Evolutionary conservation across 768 basidiomycete genomes (phyloP).

Genomic region (Amyloporia xantha): DNA sequence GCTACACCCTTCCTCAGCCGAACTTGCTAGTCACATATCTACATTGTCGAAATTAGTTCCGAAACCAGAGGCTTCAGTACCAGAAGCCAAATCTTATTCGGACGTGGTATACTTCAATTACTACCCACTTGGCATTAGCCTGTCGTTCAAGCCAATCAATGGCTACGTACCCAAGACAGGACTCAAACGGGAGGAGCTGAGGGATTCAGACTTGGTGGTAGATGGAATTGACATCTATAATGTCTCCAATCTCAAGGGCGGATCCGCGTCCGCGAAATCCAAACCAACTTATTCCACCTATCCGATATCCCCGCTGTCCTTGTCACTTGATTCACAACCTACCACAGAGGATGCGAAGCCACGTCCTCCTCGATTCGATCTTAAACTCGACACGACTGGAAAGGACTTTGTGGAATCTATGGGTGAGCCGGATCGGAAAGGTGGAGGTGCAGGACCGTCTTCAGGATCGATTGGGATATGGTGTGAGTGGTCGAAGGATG

Average conservation of each 20-base stretch:
- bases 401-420: constrained; percentile 68
- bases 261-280: constrained; percentile 27
- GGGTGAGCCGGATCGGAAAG: constrained; percentile 88
- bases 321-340: constrained; percentile 30
- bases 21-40: constrained; percentile 38
- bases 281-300: constrained; percentile 50
- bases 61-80: constrained; percentile 22
- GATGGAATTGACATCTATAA: constrained; percentile 87
- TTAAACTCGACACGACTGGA: constrained; percentile 53
- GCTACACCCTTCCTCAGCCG: constrained; percentile 39
- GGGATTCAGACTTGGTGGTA: constrained; percentile 45
- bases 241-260: constrained; percentile 27
- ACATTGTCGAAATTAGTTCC: constrained; percentile 19
- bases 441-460: constrained; percentile 81
- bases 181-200: constrained; percentile 38
- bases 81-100: constrained; percentile 72
- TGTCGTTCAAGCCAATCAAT: constrained; percentile 63
- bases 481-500: constrained; percentile 85
- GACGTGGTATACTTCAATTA: constrained; percentile 89
- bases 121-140: constrained; percentile 68
- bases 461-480: constrained; percentile 85
- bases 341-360: constrained; percentile 16
- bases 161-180: constrained; percentile 55
- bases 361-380: constrained; percentile 35
- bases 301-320: constrained; percentile 45